Evolutionary conservation across 2,329 filamentous ascomycete species (phyloP).

Genomic region (Orbilia oligospora): DNA sequence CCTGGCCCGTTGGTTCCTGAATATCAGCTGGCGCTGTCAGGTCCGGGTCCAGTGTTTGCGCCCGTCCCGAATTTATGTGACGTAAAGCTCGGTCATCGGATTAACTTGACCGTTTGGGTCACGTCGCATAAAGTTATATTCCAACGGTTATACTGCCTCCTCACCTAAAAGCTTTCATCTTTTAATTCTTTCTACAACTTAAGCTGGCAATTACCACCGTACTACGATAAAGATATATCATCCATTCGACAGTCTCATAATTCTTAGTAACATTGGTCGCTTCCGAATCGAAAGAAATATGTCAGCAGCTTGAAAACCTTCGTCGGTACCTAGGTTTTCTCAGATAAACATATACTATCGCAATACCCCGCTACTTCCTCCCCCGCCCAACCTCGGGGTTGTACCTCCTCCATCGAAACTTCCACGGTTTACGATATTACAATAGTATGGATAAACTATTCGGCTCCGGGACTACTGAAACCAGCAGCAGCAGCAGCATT

Average conservation of each 20-base stretch:
- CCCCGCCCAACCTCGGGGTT: constrained; percentile 10
- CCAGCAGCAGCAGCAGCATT: no score
- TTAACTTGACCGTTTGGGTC: constrained; percentile 20
- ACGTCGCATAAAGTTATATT: constrained; percentile 20
- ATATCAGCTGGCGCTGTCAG: constrained; percentile 21
- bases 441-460: constrained; percentile 33
- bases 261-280: background rate
- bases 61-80: background rate
- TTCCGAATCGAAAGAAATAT: background rate
- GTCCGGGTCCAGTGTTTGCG: background rate
- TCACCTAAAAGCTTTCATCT: background rate
- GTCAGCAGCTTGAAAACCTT: background rate
- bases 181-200: background rate
- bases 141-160: background rate
- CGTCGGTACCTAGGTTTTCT: background rate
- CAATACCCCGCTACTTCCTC: constrained; percentile 8
- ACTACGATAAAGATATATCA: background rate
- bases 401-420: constrained; percentile 1
- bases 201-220: background rate
- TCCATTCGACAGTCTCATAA: no score
- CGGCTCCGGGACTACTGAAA: constrained; percentile 12
- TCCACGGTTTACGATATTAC: background rate
- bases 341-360: background rate
- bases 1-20: constrained; percentile 1
- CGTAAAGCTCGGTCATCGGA: constrained; percentile 21